Evolutionary conservation across 169 alveolate genomes (phyloP).

Genomic region (Plasmodium blacklocki): DNA sequence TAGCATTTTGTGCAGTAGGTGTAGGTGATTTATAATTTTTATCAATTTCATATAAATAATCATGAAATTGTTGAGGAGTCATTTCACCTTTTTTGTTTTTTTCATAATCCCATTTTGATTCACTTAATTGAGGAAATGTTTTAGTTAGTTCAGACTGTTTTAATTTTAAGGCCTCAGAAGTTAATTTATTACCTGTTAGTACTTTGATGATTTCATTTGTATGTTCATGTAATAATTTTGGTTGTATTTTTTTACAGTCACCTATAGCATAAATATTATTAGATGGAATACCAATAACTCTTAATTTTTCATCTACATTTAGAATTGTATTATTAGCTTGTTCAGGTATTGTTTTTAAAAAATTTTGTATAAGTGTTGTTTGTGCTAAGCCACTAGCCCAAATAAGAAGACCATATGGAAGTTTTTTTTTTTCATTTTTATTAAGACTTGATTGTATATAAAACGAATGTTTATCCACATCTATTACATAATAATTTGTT

Average conservation of each 20-base stretch:
- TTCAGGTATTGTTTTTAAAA: conserved; percentile 78
- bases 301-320: conserved; percentile 79
- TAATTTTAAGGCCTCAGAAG: conserved; percentile 59
- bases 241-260: conserved; percentile 82
- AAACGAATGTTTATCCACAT: conserved; percentile 75
- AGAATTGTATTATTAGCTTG: conserved; percentile 78
- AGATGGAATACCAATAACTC: conserved; percentile 73
- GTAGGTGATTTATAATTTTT: conserved; percentile 78
- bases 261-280: conserved; percentile 82
- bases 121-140: conserved; percentile 80
- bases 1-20: conserved; percentile 89
- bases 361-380: conserved; percentile 34
- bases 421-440: conserved; percentile 76
- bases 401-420: conserved; percentile 81
- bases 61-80: conserved; percentile 55
- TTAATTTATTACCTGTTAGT: conserved; percentile 17
- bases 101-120: conserved; percentile 74
- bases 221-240: conserved; percentile 77
- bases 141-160: conserved; percentile 35
- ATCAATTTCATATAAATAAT: conserved; percentile 78
- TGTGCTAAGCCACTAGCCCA: conserved; percentile 87
- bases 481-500: conserved; percentile 79
- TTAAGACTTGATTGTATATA: conserved; percentile 65
- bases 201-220: conserved; percentile 45
- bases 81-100: conserved; percentile 74